Percentiles rank a stretch among this genome's conserved stretches.
phyloP scores from a whole-genome alignment of 371 early-diverging fungal species.

The Mortierella sp. region DNA sequence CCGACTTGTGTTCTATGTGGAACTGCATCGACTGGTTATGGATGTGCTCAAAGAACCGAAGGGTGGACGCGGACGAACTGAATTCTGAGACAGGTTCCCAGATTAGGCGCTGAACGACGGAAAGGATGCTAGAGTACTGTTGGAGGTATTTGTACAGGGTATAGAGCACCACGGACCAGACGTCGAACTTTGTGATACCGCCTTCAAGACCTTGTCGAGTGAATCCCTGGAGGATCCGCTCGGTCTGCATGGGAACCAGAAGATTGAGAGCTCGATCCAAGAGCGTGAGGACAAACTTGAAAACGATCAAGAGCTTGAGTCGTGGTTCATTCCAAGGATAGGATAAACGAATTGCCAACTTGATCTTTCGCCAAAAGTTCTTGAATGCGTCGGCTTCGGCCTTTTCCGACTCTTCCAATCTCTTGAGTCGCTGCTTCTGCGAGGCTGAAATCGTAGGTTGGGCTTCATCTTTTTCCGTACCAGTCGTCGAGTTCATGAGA shows the following conservation, averaged over 20 bases:
- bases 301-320: conserved; percentile 71
- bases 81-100: conserved; percentile 6
- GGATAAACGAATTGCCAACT: conserved; percentile 77
- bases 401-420: conserved; percentile 7
- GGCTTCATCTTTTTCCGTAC: background rate
- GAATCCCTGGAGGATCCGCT: conserved; percentile 75
- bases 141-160: conserved; percentile 16
- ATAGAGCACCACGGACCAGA: conserved; percentile 1
- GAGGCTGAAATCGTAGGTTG: background rate
- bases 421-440: background rate
- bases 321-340: conserved; percentile 73
- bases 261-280: conserved; percentile 82
- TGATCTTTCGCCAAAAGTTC: conserved; percentile 56
- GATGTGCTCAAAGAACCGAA: conserved; percentile 21
- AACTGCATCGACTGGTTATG: conserved; percentile 76
- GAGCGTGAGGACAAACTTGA: conserved; percentile 71
- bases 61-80: background rate
- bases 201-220: conserved; percentile 24
- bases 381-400: conserved; percentile 10
- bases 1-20: conserved; percentile 91
- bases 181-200: conserved; percentile 11
- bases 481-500: background rate
- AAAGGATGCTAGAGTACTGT: background rate
- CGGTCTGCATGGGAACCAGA: conserved; percentile 80
- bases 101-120: background rate